phyloP scores from a whole-genome alignment of 768 basidiomycete genomes.

The Lentinula guzmanii region DNA sequence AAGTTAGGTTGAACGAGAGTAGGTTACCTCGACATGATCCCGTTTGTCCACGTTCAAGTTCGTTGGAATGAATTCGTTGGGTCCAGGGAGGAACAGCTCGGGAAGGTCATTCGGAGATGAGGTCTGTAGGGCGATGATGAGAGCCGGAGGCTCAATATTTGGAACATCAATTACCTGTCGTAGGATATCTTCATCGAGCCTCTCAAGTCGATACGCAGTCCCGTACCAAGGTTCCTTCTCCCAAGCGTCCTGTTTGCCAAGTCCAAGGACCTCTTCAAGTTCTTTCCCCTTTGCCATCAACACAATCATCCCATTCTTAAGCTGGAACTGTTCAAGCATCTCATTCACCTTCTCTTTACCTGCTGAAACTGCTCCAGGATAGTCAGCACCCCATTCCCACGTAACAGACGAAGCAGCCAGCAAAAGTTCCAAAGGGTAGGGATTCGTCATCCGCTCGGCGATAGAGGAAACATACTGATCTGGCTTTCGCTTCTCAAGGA shows the following conservation, averaged over 20 bases:
- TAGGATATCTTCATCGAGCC: slow-evolving; percentile 58
- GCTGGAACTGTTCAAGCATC: slow-evolving; percentile 53
- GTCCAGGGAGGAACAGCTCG: slow-evolving; percentile 74
- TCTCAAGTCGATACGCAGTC: slow-evolving; percentile 77
- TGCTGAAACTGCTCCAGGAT: slow-evolving; percentile 21
- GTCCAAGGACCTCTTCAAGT: slow-evolving; percentile 51
- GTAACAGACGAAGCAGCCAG: slow-evolving; percentile 66
- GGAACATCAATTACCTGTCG: slow-evolving; percentile 31
- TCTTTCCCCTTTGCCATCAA: slow-evolving; percentile 77
- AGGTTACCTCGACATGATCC: slow-evolving; percentile 53
- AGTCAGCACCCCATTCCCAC: slow-evolving; percentile 64
- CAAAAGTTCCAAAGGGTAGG: slow-evolving; percentile 71
- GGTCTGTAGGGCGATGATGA: slow-evolving; percentile 38
- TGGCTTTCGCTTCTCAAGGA: slow-evolving; percentile 77
- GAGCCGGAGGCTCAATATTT: neutral
- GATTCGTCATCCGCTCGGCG: slow-evolving; percentile 70
- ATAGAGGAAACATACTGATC: slow-evolving; percentile 77
- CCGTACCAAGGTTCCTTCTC: slow-evolving; percentile 88
- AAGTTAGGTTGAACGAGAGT: neutral
- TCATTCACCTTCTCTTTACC: slow-evolving; percentile 50
- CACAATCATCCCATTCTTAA: slow-evolving; percentile 60
- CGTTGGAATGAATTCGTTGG: slow-evolving; percentile 88
- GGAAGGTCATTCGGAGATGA: slow-evolving; percentile 53
- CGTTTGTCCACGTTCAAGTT: slow-evolving; percentile 80
- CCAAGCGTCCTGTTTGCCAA: slow-evolving; percentile 46